These are phyloP conservation scores for Dalbergia cultrata DNA, from an alignment of 306 rosid species.

Conservation along the genomic window DNA sequence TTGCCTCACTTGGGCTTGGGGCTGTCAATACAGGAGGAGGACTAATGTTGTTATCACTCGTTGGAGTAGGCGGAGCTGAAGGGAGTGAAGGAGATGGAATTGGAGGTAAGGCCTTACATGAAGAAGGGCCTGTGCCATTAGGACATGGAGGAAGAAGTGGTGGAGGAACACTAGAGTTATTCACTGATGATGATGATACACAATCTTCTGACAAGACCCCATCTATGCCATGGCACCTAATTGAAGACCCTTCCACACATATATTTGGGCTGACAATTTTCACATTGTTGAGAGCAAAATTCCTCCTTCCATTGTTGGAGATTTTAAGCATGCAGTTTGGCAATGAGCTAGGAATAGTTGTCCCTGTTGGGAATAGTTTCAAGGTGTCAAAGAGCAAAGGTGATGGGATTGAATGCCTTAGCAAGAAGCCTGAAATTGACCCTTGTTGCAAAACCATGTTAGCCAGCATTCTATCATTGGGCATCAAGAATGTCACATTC, in stretches of 20 bases:
- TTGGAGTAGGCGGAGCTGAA: conserved; percentile 15
- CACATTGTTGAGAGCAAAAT: conserved; percentile 59
- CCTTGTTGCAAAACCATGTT: conserved; percentile 42
- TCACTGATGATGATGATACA: not conserved
- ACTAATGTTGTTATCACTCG: not conserved
- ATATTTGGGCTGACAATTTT: conserved; percentile 67
- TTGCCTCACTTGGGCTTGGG: conserved; percentile 35
- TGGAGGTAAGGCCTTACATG: conserved; percentile 39
- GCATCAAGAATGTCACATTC: conserved; percentile 78
- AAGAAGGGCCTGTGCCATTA: conserved; percentile 40
- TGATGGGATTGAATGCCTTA: conserved; percentile 73
- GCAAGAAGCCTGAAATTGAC: conserved; percentile 51
- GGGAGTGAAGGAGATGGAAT: conserved; percentile 34
- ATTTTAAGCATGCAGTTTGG: conserved; percentile 57
- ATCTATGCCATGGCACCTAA: conserved; percentile 75
- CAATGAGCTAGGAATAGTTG: conserved; percentile 62
- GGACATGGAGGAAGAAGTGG: conserved; percentile 30
- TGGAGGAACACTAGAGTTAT: conserved; percentile 32
- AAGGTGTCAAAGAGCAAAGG: conserved; percentile 59
- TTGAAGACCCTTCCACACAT: conserved; percentile 59
- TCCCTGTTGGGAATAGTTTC: conserved; percentile 63
- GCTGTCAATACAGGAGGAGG: conserved; percentile 34
- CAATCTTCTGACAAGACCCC: conserved; percentile 53
- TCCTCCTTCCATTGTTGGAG: conserved; percentile 65
- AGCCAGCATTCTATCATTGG: conserved; percentile 64